Base-by-base conservation (phyloP, 352 stramenopile genomes). In the Saprolegnia parasitica region DNA sequence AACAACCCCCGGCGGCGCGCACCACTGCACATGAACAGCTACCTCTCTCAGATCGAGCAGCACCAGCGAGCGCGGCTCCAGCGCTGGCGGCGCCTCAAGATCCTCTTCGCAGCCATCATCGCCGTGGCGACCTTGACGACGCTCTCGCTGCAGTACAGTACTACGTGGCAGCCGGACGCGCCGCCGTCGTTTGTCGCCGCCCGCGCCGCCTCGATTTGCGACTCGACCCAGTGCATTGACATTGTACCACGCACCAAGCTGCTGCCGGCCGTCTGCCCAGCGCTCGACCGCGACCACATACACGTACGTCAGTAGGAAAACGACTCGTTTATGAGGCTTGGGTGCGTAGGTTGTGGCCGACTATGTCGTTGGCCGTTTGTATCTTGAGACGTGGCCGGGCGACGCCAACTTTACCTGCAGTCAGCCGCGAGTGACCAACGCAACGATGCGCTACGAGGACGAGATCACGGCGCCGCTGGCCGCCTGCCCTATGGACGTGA, bases 21-120 rank as follows among this genome's bases (percentile, higher is more conserved):
- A 9, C 58, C 58, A 4, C 58, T 56, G 6, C 58, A 67, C n/a
- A 67, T 67, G 35, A 67, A 67, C 42, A 67, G n/a, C 37, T 67
- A 67, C 45, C 26, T 56, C 39, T 39, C 58, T 21, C 58, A 67
- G 54, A 67, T 67, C 37, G 58, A 67, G 58, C 23, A 56, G 5
- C 21, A 55, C 9, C 39, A 55, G 29, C 23, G 35, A 18, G 11
- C 49, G 23, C 58, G 58, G 37, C 52, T 55, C 21, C 37, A 23
- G 42, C 39, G 40, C 11, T 24, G 21, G 39, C 58, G 45, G 23
- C 40, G 35, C 20, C 18, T 56, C 35, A 37, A 40, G 18, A 15
- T 45, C 21, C n/a, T 67, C 10, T n/a, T 49, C 8, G 24, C 58
- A 13, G 6, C 21, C 8, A 4, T 35, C 11, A 18, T 56, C 16